Evolutionary conservation across 306 rosid species (phyloP).

Genomic region (Prosopis cineraria): DNA sequence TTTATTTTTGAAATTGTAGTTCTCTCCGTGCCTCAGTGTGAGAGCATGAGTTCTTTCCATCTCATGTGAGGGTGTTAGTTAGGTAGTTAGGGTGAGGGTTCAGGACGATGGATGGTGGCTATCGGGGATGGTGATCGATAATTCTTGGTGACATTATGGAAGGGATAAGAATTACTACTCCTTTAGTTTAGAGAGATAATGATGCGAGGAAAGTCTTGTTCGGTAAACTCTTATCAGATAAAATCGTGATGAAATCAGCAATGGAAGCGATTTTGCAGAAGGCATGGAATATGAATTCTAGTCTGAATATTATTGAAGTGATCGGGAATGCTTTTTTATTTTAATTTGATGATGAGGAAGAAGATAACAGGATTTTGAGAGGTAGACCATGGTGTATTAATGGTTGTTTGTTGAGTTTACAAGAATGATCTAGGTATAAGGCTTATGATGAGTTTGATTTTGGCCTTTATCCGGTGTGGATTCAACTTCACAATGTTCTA

Average conservation of each 20-base stretch:
- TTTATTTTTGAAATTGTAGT: too few relatives aligned
- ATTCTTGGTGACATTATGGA: too few relatives aligned
- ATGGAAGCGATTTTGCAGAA: not conserved
- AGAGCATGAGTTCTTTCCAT: too few relatives aligned
- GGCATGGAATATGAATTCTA: not conserved
- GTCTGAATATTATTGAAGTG: not conserved
- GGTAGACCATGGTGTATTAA: too few relatives aligned
- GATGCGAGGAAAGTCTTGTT: too few relatives aligned
- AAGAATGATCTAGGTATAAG: fast-evolving
- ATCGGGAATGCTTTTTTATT: not conserved
- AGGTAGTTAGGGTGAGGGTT: too few relatives aligned
- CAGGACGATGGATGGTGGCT: too few relatives aligned
- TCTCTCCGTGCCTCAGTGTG: too few relatives aligned
- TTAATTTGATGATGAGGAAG: too few relatives aligned
- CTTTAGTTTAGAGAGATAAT: not conserved
- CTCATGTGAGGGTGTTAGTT: too few relatives aligned
- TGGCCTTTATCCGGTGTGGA: not conserved
- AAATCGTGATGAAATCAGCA: not conserved
- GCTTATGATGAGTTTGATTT: not conserved
- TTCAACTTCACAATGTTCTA: not conserved
- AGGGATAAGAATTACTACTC: fast-evolving
- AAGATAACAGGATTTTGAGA: fast-evolving
- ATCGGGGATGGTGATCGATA: too few relatives aligned
- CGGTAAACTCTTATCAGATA: not conserved
- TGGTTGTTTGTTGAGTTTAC: not conserved